Percentiles rank a stretch among this genome's conserved stretches.
phyloP scores from a whole-genome alignment of 2,329 filamentous ascomycete genomes.

The Ascochyta viciae-villosae region DNA sequence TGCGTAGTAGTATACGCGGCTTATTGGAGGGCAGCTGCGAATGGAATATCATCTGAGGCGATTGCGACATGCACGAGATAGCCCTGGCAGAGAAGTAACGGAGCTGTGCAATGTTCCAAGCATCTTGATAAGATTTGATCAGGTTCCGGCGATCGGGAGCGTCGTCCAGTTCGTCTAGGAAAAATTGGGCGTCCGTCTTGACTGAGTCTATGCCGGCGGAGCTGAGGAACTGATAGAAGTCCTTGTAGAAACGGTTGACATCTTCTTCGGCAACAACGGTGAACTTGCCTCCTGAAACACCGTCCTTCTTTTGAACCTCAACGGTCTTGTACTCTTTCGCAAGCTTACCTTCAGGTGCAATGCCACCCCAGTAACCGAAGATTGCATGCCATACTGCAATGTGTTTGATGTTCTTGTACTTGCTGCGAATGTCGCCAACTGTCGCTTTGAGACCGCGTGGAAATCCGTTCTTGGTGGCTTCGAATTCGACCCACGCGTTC shows the following conservation, averaged over 20 bases:
- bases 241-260: conserved; percentile 78
- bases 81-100: conserved; percentile 78
- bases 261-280: conserved; percentile 78
- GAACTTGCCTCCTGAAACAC: conserved; percentile 70
- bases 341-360: conserved; percentile 76
- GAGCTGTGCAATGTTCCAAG: conserved; percentile 80
- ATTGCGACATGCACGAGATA: conserved; percentile 95
- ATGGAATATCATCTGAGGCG: conserved; percentile 85
- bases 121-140: conserved; percentile 79
- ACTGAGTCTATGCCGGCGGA: conserved; percentile 80
- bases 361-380: conserved; percentile 71
- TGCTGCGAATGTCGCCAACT: conserved; percentile 71
- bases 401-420: conserved; percentile 76
- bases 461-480: conserved; percentile 81
- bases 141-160: conserved; percentile 75
- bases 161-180: conserved; percentile 76
- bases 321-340: conserved; percentile 79
- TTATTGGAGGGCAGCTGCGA: conserved; percentile 79
- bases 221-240: conserved; percentile 86
- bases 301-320: conserved; percentile 61
- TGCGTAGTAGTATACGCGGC: conserved; percentile 77
- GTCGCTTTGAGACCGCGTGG: conserved; percentile 78
- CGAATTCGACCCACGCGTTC: conserved; percentile 76
- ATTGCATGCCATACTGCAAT: conserved; percentile 96
- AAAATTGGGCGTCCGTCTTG: conserved; percentile 93